These are phyloP conservation scores for Macrophomina phaseolina DNA, from an alignment of 2,329 filamentous ascomycete genomes.

Conservation along the genomic window DNA sequence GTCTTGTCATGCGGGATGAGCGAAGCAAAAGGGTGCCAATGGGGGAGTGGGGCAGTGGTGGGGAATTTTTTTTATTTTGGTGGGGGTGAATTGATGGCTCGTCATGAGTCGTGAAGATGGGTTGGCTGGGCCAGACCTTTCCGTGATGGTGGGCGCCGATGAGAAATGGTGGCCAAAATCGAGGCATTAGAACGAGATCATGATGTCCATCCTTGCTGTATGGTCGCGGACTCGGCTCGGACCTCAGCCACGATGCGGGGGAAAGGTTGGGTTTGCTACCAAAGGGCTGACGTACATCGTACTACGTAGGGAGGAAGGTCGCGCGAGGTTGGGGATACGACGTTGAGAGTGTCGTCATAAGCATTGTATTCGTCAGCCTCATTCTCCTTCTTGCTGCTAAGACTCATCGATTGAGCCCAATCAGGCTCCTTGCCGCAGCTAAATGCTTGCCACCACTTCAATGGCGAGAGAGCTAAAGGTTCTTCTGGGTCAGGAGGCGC, in stretches of 20 bases:
- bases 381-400: background rate
- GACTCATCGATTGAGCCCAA: background rate
- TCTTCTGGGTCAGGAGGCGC: background rate
- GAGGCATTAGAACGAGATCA: background rate
- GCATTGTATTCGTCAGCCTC: slow-evolving; percentile 17
- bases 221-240: background rate
- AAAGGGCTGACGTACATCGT: background rate
- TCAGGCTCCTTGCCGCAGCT: background rate
- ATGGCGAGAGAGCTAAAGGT: background rate
- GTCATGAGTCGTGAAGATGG: slow-evolving; percentile 16
- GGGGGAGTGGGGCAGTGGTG: slow-evolving; percentile 10
- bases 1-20: slow-evolving; percentile 10
- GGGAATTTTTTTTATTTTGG: background rate
- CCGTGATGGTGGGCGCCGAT: background rate
- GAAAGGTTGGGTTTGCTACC: background rate
- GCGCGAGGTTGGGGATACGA: background rate
- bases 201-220: background rate
- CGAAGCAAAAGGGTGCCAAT: background rate
- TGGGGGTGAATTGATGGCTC: slow-evolving; percentile 14
- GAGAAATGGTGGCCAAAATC: background rate
- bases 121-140: background rate
- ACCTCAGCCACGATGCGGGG: background rate
- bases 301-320: background rate
- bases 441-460: background rate
- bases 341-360: slow-evolving; percentile 15